phyloP scores from a whole-genome alignment of 2,329 filamentous ascomycete genomes.

The Talaromyces piceae region DNA sequence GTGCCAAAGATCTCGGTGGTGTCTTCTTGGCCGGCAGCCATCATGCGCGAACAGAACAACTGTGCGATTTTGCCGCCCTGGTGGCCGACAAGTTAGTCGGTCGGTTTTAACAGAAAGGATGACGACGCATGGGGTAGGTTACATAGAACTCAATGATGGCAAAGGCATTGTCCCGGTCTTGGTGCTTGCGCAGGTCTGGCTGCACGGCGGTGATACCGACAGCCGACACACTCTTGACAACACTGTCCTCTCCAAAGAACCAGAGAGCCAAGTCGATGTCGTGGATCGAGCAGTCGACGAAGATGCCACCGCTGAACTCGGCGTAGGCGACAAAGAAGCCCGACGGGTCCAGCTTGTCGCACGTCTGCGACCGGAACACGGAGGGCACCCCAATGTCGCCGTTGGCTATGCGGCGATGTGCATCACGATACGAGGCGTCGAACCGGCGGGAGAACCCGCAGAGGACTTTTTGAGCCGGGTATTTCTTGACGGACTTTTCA shows the following conservation, averaged over 20 bases:
- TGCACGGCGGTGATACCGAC: constrained; percentile 24
- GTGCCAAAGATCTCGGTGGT: constrained; percentile 26
- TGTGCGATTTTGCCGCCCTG: constrained; percentile 30
- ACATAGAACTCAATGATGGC: constrained; percentile 28
- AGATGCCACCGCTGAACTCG: constrained; percentile 54
- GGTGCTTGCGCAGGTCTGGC: constrained; percentile 24
- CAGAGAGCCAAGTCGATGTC: constrained; percentile 51
- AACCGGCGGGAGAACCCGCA: constrained; percentile 55
- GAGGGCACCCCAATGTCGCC: constrained; percentile 50
- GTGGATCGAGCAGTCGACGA: constrained; percentile 59
- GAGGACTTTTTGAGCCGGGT: constrained; percentile 52
- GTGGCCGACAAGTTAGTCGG: not conserved
- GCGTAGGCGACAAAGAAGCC: constrained; percentile 59
- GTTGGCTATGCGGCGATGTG: constrained; percentile 39
- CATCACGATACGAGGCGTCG: constrained; percentile 53
- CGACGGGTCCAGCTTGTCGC: constrained; percentile 52
- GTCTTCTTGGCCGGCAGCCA: constrained; percentile 30
- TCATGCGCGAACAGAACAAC: constrained; percentile 27
- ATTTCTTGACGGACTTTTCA: constrained; percentile 36
- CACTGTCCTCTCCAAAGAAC: constrained; percentile 19
- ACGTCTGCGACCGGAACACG: constrained; percentile 54
- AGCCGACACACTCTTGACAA: constrained; percentile 26
- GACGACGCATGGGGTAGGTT: not conserved
- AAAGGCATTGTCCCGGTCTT: constrained; percentile 31
- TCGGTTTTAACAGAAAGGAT: not conserved